Percentiles rank a stretch among this genome's conserved stretches.
phyloP scores from a whole-genome alignment of 306 rosid genomes.

The Cicer arietinum region DNA sequence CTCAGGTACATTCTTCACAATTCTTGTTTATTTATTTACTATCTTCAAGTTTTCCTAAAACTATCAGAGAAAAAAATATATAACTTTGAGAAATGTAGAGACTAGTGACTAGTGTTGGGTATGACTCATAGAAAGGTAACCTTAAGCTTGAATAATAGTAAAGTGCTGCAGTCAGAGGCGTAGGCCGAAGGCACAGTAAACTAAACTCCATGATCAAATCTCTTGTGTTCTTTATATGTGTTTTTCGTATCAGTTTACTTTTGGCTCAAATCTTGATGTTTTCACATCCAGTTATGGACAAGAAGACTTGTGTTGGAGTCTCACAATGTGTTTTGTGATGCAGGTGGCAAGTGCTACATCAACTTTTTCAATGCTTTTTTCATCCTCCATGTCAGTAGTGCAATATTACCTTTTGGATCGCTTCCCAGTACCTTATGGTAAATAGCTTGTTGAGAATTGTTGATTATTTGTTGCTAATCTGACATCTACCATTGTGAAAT shows the following conservation, averaged over 20 bases:
- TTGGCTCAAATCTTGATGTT: too few relatives aligned
- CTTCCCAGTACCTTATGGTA: conserved; percentile 80
- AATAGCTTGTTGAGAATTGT: conserved; percentile 5
- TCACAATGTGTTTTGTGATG: background rate
- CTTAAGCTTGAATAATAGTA: background rate
- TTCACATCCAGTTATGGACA: too few relatives aligned
- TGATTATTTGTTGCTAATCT: background rate
- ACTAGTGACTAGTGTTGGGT: too few relatives aligned
- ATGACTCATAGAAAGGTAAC: too few relatives aligned
- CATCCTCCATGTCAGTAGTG: conserved; percentile 83
- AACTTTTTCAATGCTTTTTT: conserved; percentile 75
- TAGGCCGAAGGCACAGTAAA: too few relatives aligned
- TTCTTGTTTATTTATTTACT: background rate
- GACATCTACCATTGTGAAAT: conserved; percentile 5
- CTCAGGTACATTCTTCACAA: conserved; percentile 55
- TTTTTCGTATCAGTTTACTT: too few relatives aligned
- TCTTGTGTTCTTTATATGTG: too few relatives aligned
- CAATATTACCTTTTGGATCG: conserved; percentile 74
- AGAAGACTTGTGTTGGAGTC: too few relatives aligned
- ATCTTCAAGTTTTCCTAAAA: background rate
- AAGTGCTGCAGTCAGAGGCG: too few relatives aligned
- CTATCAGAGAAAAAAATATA: too few relatives aligned
- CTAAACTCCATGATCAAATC: too few relatives aligned
- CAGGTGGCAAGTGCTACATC: conserved; percentile 90
- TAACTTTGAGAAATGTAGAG: too few relatives aligned